These are phyloP conservation scores for Anthracocystis panici-leucophaei DNA, from an alignment of 1,284 basidiomycete species.

Conservation along the genomic window DNA sequence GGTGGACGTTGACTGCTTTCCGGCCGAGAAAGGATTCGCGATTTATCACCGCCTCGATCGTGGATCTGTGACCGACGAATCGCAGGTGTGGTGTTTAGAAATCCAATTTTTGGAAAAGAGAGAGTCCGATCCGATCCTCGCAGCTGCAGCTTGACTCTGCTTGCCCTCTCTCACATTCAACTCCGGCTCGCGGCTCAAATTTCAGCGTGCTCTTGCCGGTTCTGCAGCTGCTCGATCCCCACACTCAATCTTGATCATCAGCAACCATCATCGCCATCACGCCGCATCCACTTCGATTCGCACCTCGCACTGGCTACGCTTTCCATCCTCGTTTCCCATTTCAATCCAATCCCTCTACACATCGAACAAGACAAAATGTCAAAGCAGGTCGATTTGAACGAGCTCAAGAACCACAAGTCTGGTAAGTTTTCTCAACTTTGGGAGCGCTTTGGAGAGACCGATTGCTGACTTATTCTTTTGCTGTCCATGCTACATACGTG, in stretches of 20 bases:
- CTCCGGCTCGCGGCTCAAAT: conserved; percentile 24
- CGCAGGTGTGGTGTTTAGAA: conserved; percentile 31
- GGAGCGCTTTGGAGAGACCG: too few relatives aligned
- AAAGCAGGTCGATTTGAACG: conserved; percentile 52
- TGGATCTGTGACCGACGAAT: conserved; percentile 18
- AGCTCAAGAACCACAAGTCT: conserved; percentile 63
- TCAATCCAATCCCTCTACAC: conserved; percentile 4
- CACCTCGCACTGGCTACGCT: conserved; percentile 7
- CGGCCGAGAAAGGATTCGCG: background rate
- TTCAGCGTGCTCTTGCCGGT: conserved; percentile 25
- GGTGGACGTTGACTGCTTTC: background rate
- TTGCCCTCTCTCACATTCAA: conserved; percentile 21
- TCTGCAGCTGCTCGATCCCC: conserved; percentile 16
- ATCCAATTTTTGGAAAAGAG: conserved; percentile 23
- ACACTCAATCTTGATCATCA: conserved; percentile 9
- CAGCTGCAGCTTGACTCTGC: background rate
- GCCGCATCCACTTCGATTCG: conserved; percentile 9
- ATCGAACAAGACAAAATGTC: conserved; percentile 36
- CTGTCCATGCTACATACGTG: too few relatives aligned
- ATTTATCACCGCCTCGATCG: background rate
- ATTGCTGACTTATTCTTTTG: conserved; percentile 6
- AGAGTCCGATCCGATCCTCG: conserved; percentile 12
- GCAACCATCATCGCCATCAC: conserved; percentile 11
- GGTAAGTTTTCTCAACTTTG: conserved; percentile 32
- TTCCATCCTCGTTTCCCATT: conserved; percentile 11